Evolutionary conservation across 495 filamentous ascomycete species (phyloP), one percentile per base, ranked within the genome.

Genomic region (Penicillium atrosanguineum): DNA sequence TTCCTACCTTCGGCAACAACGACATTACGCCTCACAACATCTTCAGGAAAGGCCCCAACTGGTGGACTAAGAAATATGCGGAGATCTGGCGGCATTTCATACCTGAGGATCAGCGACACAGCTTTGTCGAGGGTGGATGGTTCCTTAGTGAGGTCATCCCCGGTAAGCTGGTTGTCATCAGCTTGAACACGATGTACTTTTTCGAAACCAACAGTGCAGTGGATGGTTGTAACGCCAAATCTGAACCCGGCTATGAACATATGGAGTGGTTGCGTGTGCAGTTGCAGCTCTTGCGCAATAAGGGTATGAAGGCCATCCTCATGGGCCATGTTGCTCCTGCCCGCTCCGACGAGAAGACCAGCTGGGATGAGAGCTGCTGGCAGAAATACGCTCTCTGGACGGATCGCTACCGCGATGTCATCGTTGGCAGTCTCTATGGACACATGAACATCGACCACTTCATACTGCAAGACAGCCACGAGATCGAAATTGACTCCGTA

Each of bases 381-480:
- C 94, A 96, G 68, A 96, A 96, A 65, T 99, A 96, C 69, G 87
- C 92, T 0, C 74, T 97, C 3, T 97, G 91, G 90, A 68, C 91
- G 58, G 77, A 83, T 61, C 89, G 91, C 61, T 99, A 91, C 61
- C 88, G 95, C 34, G 94, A 99, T 68, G 85, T 99, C 11, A 75
- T 99, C 11, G 80, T 91, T 34, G 81, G 82, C 7, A 83, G 83
- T 15, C 50, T 94, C 15, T 99, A 88, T 59, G 94, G 93, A 2
- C 94, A 99, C 65, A 97, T 99, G 92, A 99, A 99, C 64, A 87
- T 96, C 55, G 94, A 99, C 62, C 94, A 99, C 65, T 99, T 97
- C 71, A 81, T 97, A 62, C 71, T 99, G 8, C 92, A 96, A 61
- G 94, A 97, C 72, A 88, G 82, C 53, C 73, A 87, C 11, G 80